These are phyloP conservation scores for Phoma sp. DNA, from an alignment of 2,329 filamentous ascomycete genomes.

Conservation along the genomic window DNA sequence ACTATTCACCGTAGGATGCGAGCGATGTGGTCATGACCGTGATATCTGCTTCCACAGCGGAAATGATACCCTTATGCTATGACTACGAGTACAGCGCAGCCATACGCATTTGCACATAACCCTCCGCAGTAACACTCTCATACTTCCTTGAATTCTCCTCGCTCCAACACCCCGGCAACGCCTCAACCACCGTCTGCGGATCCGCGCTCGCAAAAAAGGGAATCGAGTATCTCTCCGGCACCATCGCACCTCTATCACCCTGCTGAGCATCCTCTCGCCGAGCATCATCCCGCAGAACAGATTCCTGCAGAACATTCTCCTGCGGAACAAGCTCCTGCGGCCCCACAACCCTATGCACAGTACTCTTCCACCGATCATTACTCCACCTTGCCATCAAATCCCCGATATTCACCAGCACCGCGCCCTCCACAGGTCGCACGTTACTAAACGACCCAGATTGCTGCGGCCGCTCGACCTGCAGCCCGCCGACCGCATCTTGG, in stretches of 20 bases:
- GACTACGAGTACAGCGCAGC: constrained; percentile 19
- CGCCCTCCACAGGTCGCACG: constrained; percentile 39
- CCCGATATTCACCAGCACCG: constrained; percentile 51
- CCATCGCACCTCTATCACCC: constrained; percentile 28
- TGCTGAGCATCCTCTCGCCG: no score
- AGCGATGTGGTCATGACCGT: no score
- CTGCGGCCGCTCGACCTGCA: constrained; percentile 47
- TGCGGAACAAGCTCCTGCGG: no score
- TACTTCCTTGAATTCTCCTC: constrained; percentile 47
- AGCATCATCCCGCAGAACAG: no score
- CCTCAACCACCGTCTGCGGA: constrained; percentile 49
- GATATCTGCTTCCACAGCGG: no score
- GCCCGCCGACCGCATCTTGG: constrained; percentile 52
- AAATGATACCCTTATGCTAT: no score
- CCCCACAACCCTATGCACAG: constrained; percentile 50
- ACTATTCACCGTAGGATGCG: no score
- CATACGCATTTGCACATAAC: constrained; percentile 41
- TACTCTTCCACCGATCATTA: constrained; percentile 47
- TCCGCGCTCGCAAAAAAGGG: constrained; percentile 52
- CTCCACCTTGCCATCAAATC: constrained; percentile 52
- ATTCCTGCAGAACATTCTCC: no score
- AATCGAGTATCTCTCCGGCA: constrained; percentile 49
- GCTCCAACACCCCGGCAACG: constrained; percentile 41
- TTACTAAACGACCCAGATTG: constrained; percentile 35
- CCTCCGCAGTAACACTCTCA: constrained; percentile 49